These are phyloP conservation scores for baker's yeast (Saccharomyces cerevisiae) DNA, from an alignment of 805 yeast genomes.

Conservation along the genomic window DNA sequence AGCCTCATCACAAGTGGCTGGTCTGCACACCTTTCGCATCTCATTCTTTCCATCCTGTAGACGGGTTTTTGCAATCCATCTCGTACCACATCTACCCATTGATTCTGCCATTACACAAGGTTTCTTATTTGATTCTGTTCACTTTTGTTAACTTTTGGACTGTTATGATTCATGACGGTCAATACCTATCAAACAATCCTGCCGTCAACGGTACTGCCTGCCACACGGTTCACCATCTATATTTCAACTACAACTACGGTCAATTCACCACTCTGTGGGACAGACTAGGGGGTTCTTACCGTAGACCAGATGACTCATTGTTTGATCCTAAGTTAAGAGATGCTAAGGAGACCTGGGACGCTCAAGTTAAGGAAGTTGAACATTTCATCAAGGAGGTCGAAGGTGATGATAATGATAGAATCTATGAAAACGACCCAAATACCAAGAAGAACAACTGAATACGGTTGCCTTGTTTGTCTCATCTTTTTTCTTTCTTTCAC, in stretches of 20 bases:
- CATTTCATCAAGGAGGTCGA: slow-evolving; percentile 71
- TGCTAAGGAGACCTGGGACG: slow-evolving; percentile 55
- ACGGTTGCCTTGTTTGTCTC: neutral
- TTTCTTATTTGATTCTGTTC: slow-evolving; percentile 72
- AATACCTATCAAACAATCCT: slow-evolving; percentile 87
- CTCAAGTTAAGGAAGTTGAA: slow-evolving; percentile 70
- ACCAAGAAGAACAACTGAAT: slow-evolving; percentile 3
- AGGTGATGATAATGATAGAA: slow-evolving; percentile 69
- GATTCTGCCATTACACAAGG: slow-evolving; percentile 84
- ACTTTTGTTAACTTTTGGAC: slow-evolving; percentile 96
- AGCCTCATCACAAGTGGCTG: slow-evolving; percentile 98
- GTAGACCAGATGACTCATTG: slow-evolving; percentile 82
- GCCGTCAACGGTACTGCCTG: slow-evolving; percentile 96
- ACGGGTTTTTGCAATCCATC: slow-evolving; percentile 85
- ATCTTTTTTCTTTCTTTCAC: neutral
- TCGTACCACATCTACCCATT: slow-evolving; percentile 93
- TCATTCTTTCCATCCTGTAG: slow-evolving; percentile 97
- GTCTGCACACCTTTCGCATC: slow-evolving; percentile 98
- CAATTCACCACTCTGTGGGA: slow-evolving; percentile 99
- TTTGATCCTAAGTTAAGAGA: slow-evolving; percentile 57
- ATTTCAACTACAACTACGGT: slow-evolving; percentile 96
- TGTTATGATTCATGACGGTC: slow-evolving; percentile 97
- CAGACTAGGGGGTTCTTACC: slow-evolving; percentile 86
- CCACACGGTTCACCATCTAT: slow-evolving; percentile 93
- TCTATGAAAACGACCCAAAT: slow-evolving; percentile 40